phyloP scores from a whole-genome alignment of 176 grass and related monocot species.

The Bothriochloa decipiens region DNA sequence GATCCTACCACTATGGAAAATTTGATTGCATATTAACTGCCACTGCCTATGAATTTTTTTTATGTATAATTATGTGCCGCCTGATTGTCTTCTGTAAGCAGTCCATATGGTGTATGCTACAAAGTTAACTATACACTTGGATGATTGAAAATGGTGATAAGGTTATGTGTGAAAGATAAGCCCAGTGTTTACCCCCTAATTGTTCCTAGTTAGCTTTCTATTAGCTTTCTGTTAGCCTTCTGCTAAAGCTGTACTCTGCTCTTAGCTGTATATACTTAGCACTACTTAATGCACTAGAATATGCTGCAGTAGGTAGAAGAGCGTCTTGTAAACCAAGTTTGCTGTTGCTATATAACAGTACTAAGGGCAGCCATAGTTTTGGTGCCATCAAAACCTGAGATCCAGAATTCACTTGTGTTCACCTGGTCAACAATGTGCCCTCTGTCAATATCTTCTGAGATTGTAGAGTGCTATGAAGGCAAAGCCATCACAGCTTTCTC shows the following conservation, averaged over 20 bases:
- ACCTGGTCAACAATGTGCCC: neutral
- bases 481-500: neutral
- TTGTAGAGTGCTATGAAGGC: slow-evolving; percentile 13
- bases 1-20: neutral
- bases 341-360: too few species aligned
- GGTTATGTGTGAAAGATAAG: neutral
- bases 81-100: neutral
- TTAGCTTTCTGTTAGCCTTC: too few species aligned
- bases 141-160: slow-evolving; percentile 31
- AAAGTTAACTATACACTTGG: neutral
- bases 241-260: too few species aligned
- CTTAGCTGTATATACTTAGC: too few species aligned
- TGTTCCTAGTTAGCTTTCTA: too few species aligned
- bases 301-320: too few species aligned
- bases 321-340: too few species aligned
- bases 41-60: neutral
- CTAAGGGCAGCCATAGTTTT: too few species aligned
- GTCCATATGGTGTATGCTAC: neutral
- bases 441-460: slow-evolving; percentile 4
- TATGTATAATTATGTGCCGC: neutral
- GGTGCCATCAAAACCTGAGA: too few species aligned
- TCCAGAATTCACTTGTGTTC: too few species aligned
- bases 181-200: too few species aligned
- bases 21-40: neutral
- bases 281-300: too few species aligned